Evolutionary conservation across 139 green algal species (phyloP).

Genomic region (Eudorina sp.): DNA sequence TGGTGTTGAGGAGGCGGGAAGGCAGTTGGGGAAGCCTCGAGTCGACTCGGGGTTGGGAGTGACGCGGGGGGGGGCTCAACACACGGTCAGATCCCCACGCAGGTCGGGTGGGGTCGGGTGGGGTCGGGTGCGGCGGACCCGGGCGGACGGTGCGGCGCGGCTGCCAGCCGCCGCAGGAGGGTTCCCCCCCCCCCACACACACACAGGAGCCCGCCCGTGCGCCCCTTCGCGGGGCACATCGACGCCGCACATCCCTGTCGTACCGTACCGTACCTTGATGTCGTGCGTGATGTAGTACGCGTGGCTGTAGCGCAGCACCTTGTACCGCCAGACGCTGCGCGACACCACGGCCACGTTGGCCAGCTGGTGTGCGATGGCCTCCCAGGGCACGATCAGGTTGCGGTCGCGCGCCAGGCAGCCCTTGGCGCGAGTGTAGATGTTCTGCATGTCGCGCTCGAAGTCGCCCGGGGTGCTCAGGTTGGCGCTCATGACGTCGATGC

Average conservation of each 20-base stretch:
- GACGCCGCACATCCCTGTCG: too few species aligned
- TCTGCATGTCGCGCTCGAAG: slow-evolving; percentile 33
- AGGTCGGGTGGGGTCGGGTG: too few species aligned
- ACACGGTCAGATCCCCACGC: too few species aligned
- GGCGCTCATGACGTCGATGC: slow-evolving; percentile 40
- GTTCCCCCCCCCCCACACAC: background rate
- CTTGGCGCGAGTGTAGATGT: slow-evolving; percentile 20
- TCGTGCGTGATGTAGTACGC: slow-evolving; percentile 42
- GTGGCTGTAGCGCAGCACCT: slow-evolving; percentile 40
- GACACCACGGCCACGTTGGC: slow-evolving; percentile 7
- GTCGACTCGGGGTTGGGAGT: too few species aligned
- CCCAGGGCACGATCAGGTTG: slow-evolving; percentile 29
- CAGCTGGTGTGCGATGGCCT: slow-evolving; percentile 21
- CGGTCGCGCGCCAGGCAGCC: slow-evolving; percentile 35
- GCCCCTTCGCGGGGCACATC: background rate
- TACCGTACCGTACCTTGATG: slow-evolving; percentile 25
- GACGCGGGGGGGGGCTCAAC: too few species aligned
- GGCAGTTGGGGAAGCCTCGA: too few species aligned
- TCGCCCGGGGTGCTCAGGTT: background rate
- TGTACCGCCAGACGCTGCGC: slow-evolving; percentile 32
- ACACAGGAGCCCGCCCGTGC: background rate
- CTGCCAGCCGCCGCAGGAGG: too few species aligned
- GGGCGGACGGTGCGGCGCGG: too few species aligned
- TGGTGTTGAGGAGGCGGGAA: too few species aligned
- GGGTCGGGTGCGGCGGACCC: too few species aligned